These are phyloP conservation scores for Lactifluus volemus DNA, from an alignment of 768 basidiomycete genomes.

Conservation along the genomic window DNA sequence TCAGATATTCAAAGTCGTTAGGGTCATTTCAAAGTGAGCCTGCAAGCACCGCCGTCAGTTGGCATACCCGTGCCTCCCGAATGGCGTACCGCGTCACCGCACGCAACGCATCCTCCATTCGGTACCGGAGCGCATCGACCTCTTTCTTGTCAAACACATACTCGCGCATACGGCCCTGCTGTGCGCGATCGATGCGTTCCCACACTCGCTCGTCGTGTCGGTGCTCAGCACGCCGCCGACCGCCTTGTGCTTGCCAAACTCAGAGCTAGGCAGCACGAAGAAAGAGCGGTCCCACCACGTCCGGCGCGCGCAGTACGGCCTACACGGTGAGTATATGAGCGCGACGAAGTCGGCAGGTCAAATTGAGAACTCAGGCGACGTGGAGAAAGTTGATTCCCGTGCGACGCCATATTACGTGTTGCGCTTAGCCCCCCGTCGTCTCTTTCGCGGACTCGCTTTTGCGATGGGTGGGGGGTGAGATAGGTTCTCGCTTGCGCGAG, in stretches of 20 bases:
- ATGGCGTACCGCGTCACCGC: constrained; percentile 81
- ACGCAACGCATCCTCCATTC: constrained; percentile 93
- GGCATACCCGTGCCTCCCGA: constrained; percentile 62
- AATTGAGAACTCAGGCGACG: constrained; percentile 96
- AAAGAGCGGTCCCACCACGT: constrained; percentile 83
- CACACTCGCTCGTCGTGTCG: constrained; percentile 66
- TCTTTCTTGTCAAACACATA: constrained; percentile 93
- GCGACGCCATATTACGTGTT: constrained; percentile 90
- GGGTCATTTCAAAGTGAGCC: constrained; percentile 98
- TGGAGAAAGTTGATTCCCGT: constrained; percentile 93
- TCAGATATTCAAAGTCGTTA: constrained; percentile 80
- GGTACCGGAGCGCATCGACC: constrained; percentile 94
- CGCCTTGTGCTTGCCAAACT: constrained; percentile 68
- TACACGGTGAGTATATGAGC: constrained; percentile 90
- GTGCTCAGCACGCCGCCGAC: constrained; percentile 64
- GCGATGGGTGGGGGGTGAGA: constrained; percentile 30
- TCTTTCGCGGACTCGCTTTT: constrained; percentile 33
- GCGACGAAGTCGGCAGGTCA: constrained; percentile 88
- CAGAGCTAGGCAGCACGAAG: constrained; percentile 69
- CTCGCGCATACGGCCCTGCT: constrained; percentile 66
- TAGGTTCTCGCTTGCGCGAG: constrained; percentile 29
- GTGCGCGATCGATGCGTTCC: constrained; percentile 66
- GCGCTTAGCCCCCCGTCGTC: constrained; percentile 37
- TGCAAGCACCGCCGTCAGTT: constrained; percentile 25
- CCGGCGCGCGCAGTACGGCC: constrained; percentile 97